Conservation (phyloP, 1,139 yeast genomes). For the Zygosaccharomyces sapae region DNA sequence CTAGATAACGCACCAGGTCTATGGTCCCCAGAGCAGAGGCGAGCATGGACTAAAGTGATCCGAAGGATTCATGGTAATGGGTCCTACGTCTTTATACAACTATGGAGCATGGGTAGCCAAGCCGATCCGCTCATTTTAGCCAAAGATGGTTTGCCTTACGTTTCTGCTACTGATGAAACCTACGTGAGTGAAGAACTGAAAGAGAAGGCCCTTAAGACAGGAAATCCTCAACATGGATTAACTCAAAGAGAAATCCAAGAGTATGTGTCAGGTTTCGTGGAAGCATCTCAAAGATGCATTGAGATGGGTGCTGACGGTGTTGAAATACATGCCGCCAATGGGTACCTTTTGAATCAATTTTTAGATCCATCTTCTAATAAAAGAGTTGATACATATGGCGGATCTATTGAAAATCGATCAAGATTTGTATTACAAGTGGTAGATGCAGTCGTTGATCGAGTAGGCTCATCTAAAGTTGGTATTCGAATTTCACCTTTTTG, state of each 20-base stretch:
- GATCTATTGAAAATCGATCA: conserved; percentile 61
- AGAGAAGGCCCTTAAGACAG: conserved; percentile 34
- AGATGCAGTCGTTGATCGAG: conserved; percentile 46
- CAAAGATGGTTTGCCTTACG: conserved; percentile 37
- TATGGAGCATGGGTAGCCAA: conserved; percentile 59
- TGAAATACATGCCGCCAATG: conserved; percentile 67
- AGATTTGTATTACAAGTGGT: conserved; percentile 54
- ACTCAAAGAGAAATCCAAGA: conserved; percentile 40
- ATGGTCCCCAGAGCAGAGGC: conserved; percentile 45
- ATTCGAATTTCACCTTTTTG: conserved; percentile 58
- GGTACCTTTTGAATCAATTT: conserved; percentile 62
- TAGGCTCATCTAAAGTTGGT: conserved; percentile 54
- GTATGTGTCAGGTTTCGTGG: conserved; percentile 36
- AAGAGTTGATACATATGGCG: conserved; percentile 67
- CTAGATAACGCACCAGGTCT: conserved; percentile 51
- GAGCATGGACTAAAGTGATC: conserved; percentile 49
- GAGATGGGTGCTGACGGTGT: conserved; percentile 65
- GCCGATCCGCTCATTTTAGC: conserved; percentile 45
- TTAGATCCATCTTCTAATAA: conserved; percentile 48
- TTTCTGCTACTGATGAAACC: conserved; percentile 35
- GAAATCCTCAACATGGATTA: conserved; percentile 37
- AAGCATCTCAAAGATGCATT: conserved; percentile 39
- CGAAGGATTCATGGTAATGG: conserved; percentile 51
- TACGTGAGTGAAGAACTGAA: conserved; percentile 38
- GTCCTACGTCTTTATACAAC: conserved; percentile 50